Conservation (phyloP, 2,329 filamentous ascomycete species). For the Aspergillus sp. region DNA sequence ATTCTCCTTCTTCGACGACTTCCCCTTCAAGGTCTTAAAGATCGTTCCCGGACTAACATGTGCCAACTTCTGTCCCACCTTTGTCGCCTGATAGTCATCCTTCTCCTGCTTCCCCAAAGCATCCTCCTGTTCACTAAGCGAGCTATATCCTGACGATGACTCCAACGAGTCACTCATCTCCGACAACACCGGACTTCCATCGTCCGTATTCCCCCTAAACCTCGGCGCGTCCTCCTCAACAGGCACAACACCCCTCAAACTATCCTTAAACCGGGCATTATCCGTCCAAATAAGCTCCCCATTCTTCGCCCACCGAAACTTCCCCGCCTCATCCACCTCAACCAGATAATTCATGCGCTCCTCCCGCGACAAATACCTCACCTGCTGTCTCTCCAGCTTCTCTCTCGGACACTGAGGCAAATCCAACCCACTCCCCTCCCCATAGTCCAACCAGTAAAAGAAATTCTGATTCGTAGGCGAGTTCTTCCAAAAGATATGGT, state of each 20-base stretch:
- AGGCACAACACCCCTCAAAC: conserved; percentile 71
- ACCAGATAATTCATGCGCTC: conserved; percentile 82
- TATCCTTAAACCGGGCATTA: conserved; percentile 70
- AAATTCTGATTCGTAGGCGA: conserved; percentile 80
- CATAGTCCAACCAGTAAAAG: conserved; percentile 90
- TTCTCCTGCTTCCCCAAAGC: conserved; percentile 61
- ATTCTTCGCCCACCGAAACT: conserved; percentile 86
- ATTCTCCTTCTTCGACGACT: conserved; percentile 76
- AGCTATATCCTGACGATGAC: conserved; percentile 9
- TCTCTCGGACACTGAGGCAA: conserved; percentile 72
- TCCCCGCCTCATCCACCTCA: conserved; percentile 70
- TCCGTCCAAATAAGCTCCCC: conserved; percentile 75
- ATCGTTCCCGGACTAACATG: conserved; percentile 72
- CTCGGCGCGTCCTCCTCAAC: conserved; percentile 61
- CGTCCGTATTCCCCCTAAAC: conserved; percentile 45
- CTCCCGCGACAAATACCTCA: conserved; percentile 80
- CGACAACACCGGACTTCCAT: conserved; percentile 17
- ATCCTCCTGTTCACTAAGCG: conserved; percentile 14
- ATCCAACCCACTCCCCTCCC: conserved; percentile 71
- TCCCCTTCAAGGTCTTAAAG: conserved; percentile 73
- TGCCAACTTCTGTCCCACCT: conserved; percentile 62
- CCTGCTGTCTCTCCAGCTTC: conserved; percentile 73
- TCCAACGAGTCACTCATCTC: conserved; percentile 20
- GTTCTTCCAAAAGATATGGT: conserved; percentile 82
- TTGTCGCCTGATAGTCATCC: conserved; percentile 62